A percentile compares a stretch with the other conserved stretches of the same genome.
phyloP scores from a whole-genome alignment of 2,329 filamentous ascomycete species.

The Ascochyta clinopodiicola region DNA sequence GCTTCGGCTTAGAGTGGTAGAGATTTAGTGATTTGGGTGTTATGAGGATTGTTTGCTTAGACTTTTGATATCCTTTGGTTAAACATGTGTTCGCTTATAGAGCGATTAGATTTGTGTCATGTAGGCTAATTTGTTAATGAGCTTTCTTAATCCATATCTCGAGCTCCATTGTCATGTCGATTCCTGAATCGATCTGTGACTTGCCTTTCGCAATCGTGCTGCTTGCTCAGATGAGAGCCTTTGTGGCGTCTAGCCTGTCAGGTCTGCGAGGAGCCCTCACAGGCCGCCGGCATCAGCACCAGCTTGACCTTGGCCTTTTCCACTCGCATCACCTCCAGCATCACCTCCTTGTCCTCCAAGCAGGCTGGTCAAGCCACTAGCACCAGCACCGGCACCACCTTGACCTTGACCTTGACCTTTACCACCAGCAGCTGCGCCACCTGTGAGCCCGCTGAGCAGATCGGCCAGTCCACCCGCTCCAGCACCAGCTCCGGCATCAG shows the following conservation, averaged over 20 bases:
- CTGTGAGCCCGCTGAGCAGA: not conserved
- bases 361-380: not conserved
- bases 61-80: conserved; percentile 24
- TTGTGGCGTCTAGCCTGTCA: not conserved
- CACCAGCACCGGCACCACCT: not conserved
- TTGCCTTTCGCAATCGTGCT: not conserved
- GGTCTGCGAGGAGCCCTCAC: not conserved
- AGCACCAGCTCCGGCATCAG: conserved; percentile 8
- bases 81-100: not conserved
- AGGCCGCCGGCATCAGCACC: not conserved
- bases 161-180: conserved; percentile 1
- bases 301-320: not conserved
- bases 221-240: not conserved
- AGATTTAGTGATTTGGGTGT: conserved; percentile 18
- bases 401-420: not conserved
- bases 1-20: conserved; percentile 23
- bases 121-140: conserved; percentile 5
- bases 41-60: conserved; percentile 16
- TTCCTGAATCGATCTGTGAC: conserved; percentile 11
- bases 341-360: too few species aligned
- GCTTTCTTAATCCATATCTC: not conserved
- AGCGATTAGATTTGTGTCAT: not conserved
- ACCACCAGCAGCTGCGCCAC: not conserved
- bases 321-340: not conserved
- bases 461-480: conserved; percentile 3